Evolutionary conservation across 2,329 filamentous ascomycete genomes (phyloP).

Genomic region (Neodidymelliopsis sp.): DNA sequence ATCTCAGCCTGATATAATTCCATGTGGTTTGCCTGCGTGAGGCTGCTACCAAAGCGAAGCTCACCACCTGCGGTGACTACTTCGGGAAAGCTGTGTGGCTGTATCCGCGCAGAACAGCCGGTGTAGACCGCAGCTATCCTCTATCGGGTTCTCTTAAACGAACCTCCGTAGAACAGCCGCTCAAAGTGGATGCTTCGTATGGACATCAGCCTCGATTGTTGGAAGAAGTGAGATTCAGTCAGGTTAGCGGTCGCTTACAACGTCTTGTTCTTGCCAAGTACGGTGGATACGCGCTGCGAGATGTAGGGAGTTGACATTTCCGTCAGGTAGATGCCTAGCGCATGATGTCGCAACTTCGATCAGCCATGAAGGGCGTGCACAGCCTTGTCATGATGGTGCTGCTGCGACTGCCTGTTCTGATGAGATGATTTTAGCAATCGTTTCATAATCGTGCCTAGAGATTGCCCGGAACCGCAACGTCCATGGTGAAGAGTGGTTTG

Average conservation of each 20-base stretch:
- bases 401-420: no score
- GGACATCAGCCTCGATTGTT: not conserved
- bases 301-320: no score
- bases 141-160: conserved; percentile 7
- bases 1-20: not conserved
- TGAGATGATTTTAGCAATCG: no score
- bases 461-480: no score
- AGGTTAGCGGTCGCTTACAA: not conserved
- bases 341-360: no score
- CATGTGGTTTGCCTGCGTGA: not conserved
- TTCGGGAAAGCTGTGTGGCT: conserved; percentile 13
- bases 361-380: no score
- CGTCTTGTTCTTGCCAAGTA: not conserved
- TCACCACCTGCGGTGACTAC: conserved; percentile 11
- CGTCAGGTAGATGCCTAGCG: no score
- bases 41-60: conserved; percentile 5
- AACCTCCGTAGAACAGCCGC: conserved; percentile 6
- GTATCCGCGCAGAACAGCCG: no score
- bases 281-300: not conserved
- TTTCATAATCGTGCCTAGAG: no score
- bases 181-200: conserved; percentile 1
- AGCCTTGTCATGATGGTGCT: no score
- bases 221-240: not conserved
- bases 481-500: no score
- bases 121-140: conserved; percentile 6